Base-by-base conservation (phyloP, 306 rosid genomes). In the Casuarina equisetifolia region DNA sequence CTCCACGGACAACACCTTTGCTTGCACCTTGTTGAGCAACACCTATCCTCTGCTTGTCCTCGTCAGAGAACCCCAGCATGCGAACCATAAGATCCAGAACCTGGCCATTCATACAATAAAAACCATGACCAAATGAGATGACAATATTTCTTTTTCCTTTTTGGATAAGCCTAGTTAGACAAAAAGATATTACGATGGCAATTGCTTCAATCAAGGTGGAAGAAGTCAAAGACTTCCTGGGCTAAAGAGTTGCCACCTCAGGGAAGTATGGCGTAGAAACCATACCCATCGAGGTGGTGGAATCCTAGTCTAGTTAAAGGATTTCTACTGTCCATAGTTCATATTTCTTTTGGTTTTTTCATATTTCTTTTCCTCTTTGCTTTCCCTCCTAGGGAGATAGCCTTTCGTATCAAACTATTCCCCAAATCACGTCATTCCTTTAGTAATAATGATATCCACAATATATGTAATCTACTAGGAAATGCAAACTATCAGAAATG, bases 11-110 rank as follows among this genome's bases (percentile, higher is more conserved):
- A 80, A 95, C 98, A 76, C 98, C 97, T 88, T 89, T 92, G 80
- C 97, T 93, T 40, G 88, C 83, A 81, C 91, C 92, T 72, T 90
- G 93, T 83, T 86, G 96, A 81, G 98, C 96, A 66, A 80, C 84
- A 32, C 98, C 98, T 76, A 95, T 92, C 84, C 97, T 90, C 86
- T 87, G 91, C 78, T 95, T 95, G 78, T 95, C 98, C 75, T 95
- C 98, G 4, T 89, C 86, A 76, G 93, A 85, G 86, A 95, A 95
- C 62, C 98, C 98, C 51, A 95, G 91, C 98, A 95, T 89, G 72
- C 97, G 97, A 77, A 90, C 97, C 98, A 95, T 92, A 69, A 95
- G 91, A 82, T 92, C 98, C 88, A 95, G 86, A 78, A 95, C 98
- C 98, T 95, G 78, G 61, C 64, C 85, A 57, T 32, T 36, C 36